phyloP scores from a whole-genome alignment of 2,329 filamentous ascomycete species.

The Penicillium brevicompactum region DNA sequence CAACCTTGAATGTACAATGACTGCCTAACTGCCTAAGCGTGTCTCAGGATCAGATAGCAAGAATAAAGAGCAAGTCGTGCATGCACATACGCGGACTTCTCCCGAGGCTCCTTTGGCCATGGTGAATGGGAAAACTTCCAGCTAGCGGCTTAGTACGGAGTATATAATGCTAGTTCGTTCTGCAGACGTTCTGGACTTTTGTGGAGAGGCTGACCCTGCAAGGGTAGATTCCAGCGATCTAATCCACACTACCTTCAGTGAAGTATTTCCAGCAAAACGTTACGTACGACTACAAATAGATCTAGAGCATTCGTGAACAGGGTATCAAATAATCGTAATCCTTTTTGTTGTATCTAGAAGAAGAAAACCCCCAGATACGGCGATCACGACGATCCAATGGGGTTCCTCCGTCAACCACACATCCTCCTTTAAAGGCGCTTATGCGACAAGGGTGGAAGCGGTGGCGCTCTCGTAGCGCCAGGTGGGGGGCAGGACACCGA shows the following conservation, averaged over 20 bases:
- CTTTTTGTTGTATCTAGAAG: slow-evolving; percentile 14
- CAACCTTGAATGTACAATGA: too few species aligned
- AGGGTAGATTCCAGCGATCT: too few species aligned
- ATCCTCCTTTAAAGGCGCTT: slow-evolving; percentile 49
- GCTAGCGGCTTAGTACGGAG: too few species aligned
- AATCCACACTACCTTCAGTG: not conserved
- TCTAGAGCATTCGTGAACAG: slow-evolving; percentile 9
- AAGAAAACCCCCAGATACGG: slow-evolving; percentile 13
- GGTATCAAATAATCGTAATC: slow-evolving; percentile 17
- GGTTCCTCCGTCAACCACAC: slow-evolving; percentile 21
- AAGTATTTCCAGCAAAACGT: not conserved
- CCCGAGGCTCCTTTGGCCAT: too few species aligned
- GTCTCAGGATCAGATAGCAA: too few species aligned
- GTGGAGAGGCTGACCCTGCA: too few species aligned
- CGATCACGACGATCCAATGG: slow-evolving; percentile 14
- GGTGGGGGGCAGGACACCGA: slow-evolving; percentile 78
- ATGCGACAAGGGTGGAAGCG: slow-evolving; percentile 90
- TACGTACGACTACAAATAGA: not conserved
- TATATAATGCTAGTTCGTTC: too few species aligned
- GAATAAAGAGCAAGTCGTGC: too few species aligned
- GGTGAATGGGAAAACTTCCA: too few species aligned
- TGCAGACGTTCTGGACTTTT: too few species aligned
- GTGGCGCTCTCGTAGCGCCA: slow-evolving; percentile 99
- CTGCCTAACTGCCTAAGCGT: too few species aligned
- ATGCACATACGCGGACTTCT: too few species aligned